Evolutionary conservation across 202 grass and related monocot genomes (phyloP), one percentile per base, ranked within the genome.

Genomic region (Setaria viridis): DNA sequence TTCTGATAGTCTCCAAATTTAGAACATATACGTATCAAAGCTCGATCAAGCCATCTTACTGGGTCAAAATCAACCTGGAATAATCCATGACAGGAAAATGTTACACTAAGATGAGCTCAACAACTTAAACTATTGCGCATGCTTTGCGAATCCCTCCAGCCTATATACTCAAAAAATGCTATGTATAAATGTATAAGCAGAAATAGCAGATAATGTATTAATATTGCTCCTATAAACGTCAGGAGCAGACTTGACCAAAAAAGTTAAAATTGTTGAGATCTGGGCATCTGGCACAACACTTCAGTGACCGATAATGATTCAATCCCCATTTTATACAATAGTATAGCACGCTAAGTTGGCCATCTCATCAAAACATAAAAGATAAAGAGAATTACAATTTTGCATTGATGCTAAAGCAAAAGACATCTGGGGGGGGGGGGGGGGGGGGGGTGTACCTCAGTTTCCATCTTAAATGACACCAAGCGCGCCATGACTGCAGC

Each of bases 1-100:
- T 98, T 98, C 86, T 95, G 93, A 89, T 95, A 98, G 30, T 98
- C 91, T 68, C 93, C 96, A 74, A 95, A 95, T 62, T 98, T 95
- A 49, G 93, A 82, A 85, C 96, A 98, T 66, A 95, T 79, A 68
- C 79, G 88, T 85, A 98, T 98, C 82, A 98, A 82, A 50, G 91
- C 86, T 80, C 88, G 80, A 88, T 98, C 96, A 91, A 98, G 89
- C 93, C 93, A 98, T 89, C 96, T 93, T 78, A 95, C 88, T 85
- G 93, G 93, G 86, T 95, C 93, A 91, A 98, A 95, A 90, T 98
- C 95, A 84, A 74, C 88, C 95, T 98, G 85, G 55, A 92, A 66
- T 49, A 83, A 50, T 78, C 34, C 48, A 86, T 15, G 48, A 50
- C 12, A 74, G 62, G 64, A 72, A 63, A 76, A 79, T 76, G 69